Conservation (phyloP, 2,329 filamentous ascomycete species). For the Lecanicillium sp. region DNA sequence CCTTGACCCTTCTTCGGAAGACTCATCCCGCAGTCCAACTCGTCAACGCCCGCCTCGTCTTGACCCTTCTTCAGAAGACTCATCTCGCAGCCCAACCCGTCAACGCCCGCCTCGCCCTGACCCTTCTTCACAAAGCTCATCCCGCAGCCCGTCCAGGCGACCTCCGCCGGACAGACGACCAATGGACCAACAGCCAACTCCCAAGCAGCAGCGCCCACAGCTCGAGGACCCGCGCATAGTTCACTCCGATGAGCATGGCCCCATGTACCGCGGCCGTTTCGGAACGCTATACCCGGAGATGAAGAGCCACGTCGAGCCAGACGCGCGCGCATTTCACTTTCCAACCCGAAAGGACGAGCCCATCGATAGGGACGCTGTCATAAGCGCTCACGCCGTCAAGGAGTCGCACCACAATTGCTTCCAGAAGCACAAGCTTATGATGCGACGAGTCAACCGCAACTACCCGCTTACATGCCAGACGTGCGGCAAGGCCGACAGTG, state of each 20-base stretch:
- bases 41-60: too few relatives aligned
- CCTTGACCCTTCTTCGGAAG: constrained; percentile 13
- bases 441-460: constrained; percentile 36
- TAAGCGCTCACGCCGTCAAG: constrained; percentile 33
- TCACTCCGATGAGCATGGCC: constrained; percentile 23
- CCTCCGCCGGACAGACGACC: too few relatives aligned
- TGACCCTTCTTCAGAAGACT: constrained; percentile 18
- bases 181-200: constrained; percentile 13
- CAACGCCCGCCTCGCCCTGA: too few relatives aligned
- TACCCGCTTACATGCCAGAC: constrained; percentile 46
- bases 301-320: constrained; percentile 23
- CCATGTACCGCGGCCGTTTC: constrained; percentile 27
- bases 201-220: constrained; percentile 12
- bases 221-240: constrained; percentile 23
- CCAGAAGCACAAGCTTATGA: constrained; percentile 38
- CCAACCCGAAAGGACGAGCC: constrained; percentile 22
- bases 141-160: too few relatives aligned
- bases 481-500: constrained; percentile 37
- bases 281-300: constrained; percentile 34
- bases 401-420: constrained; percentile 38
- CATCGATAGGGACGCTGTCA: constrained; percentile 23
- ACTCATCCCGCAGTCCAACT: too few relatives aligned
- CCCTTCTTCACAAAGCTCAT: too few relatives aligned
- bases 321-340: constrained; percentile 29
- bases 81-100: constrained; percentile 17